Conservation (phyloP, 2,329 filamentous ascomycete species). For the Cylindrodendrum hubeiense region DNA sequence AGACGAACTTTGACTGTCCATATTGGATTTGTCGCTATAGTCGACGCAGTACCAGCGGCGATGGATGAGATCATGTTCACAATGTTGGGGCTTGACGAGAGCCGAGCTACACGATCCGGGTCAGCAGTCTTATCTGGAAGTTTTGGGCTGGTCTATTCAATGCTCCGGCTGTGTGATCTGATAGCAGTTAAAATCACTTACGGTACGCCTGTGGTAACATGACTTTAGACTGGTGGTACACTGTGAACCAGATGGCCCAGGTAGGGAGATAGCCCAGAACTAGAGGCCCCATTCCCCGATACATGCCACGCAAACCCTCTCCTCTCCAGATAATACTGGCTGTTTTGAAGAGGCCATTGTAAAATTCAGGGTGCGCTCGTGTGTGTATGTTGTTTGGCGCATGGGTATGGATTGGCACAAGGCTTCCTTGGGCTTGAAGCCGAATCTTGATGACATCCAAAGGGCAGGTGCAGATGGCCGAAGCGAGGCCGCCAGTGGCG, state of each 20-base stretch:
- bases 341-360: slow-evolving; percentile 88
- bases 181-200: slow-evolving; percentile 47
- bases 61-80: slow-evolving; percentile 89
- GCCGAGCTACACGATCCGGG: slow-evolving; percentile 66
- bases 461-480: slow-evolving; percentile 93
- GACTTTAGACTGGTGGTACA: slow-evolving; percentile 89
- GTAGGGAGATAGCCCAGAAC: slow-evolving; percentile 94
- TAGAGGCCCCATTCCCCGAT: slow-evolving; percentile 92
- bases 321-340: slow-evolving; percentile 85
- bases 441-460: slow-evolving; percentile 99
- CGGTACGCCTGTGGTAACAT: slow-evolving; percentile 75
- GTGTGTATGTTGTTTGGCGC: slow-evolving; percentile 52
- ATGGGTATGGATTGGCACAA: slow-evolving; percentile 63
- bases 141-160: not conserved
- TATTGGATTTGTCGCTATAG: slow-evolving; percentile 95
- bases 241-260: slow-evolving; percentile 97
- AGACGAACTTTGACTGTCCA: slow-evolving; percentile 99
- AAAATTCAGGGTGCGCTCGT: slow-evolving; percentile 67
- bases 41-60: slow-evolving; percentile 86
- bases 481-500: slow-evolving; percentile 88
- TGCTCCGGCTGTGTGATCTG: too few species aligned
- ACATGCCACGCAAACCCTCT: slow-evolving; percentile 90
- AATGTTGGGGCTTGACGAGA: slow-evolving; percentile 18
- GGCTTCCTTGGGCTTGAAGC: slow-evolving; percentile 92
- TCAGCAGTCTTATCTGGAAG: not conserved